Evolutionary conservation across 2,329 filamentous ascomycete species (phyloP).

Genomic region (Nemania abortiva): DNA sequence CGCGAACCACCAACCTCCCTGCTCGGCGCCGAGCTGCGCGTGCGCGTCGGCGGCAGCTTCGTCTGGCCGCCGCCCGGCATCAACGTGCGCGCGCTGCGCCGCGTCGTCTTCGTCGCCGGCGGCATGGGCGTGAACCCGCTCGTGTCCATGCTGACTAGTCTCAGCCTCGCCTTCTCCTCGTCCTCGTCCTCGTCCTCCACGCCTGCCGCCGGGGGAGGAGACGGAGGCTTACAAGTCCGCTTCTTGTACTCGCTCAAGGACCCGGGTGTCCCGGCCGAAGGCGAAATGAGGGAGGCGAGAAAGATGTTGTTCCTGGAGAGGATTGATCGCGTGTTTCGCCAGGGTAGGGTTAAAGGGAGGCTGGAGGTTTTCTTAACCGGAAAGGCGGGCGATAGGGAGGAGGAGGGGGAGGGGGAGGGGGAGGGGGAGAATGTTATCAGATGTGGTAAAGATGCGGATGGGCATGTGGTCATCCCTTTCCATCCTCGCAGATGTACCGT

Average conservation of each 20-base stretch:
- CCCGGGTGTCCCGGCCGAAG: slow-evolving; percentile 29
- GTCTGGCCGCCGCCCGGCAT: slow-evolving; percentile 75
- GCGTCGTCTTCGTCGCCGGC: slow-evolving; percentile 80
- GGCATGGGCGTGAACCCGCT: slow-evolving; percentile 87
- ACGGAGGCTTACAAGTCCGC: slow-evolving; percentile 65
- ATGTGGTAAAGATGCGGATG: slow-evolving; percentile 22
- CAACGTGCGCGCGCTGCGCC: slow-evolving; percentile 60
- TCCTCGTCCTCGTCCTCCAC: background rate
- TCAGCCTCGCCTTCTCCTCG: slow-evolving; percentile 60
- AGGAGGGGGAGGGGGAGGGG: slow-evolving; percentile 10
- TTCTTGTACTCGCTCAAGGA: slow-evolving; percentile 72
- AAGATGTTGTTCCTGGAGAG: slow-evolving; percentile 65
- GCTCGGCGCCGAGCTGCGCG: slow-evolving; percentile 67
- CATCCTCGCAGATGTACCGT: slow-evolving; percentile 57
- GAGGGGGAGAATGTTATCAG: slow-evolving; percentile 1
- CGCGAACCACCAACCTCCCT: slow-evolving; percentile 65
- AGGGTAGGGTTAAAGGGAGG: slow-evolving; percentile 54
- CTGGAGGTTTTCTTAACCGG: slow-evolving; percentile 63
- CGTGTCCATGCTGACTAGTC: slow-evolving; percentile 76
- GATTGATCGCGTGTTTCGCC: slow-evolving; percentile 57
- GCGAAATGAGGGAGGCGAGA: background rate
- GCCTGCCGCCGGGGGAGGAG: slow-evolving; percentile 16
- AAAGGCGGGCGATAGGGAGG: slow-evolving; percentile 1
- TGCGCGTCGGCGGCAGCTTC: slow-evolving; percentile 85
- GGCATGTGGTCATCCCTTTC: slow-evolving; percentile 47